Conservation (phyloP, 2,329 filamentous ascomycete genomes). For the Ploettnerulaceae sp. region DNA sequence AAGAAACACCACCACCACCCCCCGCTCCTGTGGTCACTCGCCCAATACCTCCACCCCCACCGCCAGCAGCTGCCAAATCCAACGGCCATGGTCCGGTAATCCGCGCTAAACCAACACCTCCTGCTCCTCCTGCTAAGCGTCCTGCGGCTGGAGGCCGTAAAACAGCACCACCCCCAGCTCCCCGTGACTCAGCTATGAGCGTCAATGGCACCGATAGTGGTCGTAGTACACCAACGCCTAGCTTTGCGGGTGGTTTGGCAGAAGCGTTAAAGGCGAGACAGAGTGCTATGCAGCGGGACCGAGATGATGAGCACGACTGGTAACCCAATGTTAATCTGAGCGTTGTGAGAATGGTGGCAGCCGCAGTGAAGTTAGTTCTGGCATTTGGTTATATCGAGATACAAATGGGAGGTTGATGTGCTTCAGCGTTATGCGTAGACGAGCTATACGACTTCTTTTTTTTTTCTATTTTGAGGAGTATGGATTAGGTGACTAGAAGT, state of each 20-base stretch:
- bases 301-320: constrained; percentile 35
- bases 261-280: constrained; percentile 74
- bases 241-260: constrained; percentile 67
- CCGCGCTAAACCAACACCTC: constrained; percentile 32
- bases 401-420: neutral
- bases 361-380: too few relatives aligned
- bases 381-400: too few relatives aligned
- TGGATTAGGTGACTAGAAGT: neutral
- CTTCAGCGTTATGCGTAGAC: constrained; percentile 16
- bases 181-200: constrained; percentile 68
- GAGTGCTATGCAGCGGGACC: constrained; percentile 59
- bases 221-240: constrained; percentile 67
- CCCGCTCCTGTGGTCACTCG: constrained; percentile 45
- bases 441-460: constrained; percentile 5
- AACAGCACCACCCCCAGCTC: constrained; percentile 58
- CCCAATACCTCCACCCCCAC: constrained; percentile 55
- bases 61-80: constrained; percentile 40
- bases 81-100: constrained; percentile 39
- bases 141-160: constrained; percentile 66
- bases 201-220: constrained; percentile 49
- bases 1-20: constrained; percentile 60
- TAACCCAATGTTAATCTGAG: too few relatives aligned
- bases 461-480: neutral
- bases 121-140: constrained; percentile 62
- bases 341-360: neutral